phyloP scores from a whole-genome alignment of 345 rosid genomes.

The Kandelia obovata region DNA sequence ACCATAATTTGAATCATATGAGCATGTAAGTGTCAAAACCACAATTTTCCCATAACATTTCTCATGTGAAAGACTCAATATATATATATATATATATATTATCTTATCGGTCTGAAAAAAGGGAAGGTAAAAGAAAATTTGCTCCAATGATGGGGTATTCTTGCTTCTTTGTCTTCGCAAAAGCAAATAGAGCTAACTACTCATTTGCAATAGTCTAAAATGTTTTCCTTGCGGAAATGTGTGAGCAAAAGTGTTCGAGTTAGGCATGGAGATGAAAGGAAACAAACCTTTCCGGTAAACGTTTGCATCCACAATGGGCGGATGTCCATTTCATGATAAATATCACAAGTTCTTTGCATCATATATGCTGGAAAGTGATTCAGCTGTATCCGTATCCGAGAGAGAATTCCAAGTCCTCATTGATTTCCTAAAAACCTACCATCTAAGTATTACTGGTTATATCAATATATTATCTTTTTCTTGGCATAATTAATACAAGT shows the following conservation, averaged over 20 bases:
- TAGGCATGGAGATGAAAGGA: constrained; percentile 29
- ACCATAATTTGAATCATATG: not conserved
- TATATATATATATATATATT: not conserved
- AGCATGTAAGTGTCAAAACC: not conserved
- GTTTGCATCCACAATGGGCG: constrained; percentile 28
- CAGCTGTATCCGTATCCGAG: no score
- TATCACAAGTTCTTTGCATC: not conserved
- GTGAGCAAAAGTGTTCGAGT: constrained; percentile 22
- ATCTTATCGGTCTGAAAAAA: not conserved
- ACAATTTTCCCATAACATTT: no score
- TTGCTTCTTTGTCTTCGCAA: not conserved
- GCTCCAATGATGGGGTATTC: not conserved
- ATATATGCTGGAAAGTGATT: no score
- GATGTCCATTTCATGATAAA: constrained; percentile 19
- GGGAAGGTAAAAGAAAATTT: not conserved
- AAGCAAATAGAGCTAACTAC: not conserved
- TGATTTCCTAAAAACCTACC: no score
- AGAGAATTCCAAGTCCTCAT: no score
- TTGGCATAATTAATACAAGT: no score
- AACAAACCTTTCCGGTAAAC: constrained; percentile 32
- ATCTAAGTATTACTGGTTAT: no score
- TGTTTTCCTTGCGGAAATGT: constrained; percentile 28
- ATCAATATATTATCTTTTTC: no score
- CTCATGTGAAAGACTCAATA: not conserved
- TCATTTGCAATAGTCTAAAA: constrained; percentile 6